A percentile compares a stretch with the other conserved stretches of the same genome.
phyloP scores from a whole-genome alignment of 345 rosid species.

The Lepidium africanum region DNA sequence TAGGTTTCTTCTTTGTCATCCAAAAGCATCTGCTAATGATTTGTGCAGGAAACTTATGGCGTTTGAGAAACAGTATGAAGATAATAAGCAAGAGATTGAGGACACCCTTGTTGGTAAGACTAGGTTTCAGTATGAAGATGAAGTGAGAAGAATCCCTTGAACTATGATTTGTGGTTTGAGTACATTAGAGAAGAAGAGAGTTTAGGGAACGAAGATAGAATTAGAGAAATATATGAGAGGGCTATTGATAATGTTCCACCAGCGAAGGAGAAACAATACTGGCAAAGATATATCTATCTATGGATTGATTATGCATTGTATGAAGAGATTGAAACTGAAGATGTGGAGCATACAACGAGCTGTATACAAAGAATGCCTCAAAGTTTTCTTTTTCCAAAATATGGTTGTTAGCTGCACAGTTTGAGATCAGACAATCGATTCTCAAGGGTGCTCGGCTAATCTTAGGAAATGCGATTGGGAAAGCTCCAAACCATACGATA shows the following conservation, averaged over 20 bases:
- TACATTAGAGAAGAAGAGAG: too few species aligned
- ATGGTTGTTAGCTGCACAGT: constrained; percentile 71
- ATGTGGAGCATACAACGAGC: not conserved
- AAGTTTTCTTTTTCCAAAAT: constrained; percentile 60
- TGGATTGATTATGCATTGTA: not conserved
- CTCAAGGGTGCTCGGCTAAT: constrained; percentile 58
- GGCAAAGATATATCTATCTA: not conserved
- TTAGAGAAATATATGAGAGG: too few species aligned
- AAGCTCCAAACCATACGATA: constrained; percentile 69
- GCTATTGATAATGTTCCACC: too few species aligned
- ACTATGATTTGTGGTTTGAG: too few species aligned
- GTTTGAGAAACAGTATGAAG: not conserved
- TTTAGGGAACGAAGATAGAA: too few species aligned
- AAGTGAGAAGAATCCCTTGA: too few species aligned
- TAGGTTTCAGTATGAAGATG: too few species aligned
- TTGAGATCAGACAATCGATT: constrained; percentile 66
- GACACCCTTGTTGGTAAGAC: too few species aligned
- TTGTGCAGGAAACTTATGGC: not conserved
- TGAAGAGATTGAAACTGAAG: not conserved
- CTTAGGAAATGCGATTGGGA: constrained; percentile 67
- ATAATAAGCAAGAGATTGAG: too few species aligned
- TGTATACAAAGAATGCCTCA: constrained; percentile 49
- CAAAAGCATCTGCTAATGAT: not conserved
- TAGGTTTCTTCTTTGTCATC: not conserved
- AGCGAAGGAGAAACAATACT: not conserved